Percentiles rank a stretch among this genome's conserved stretches.
phyloP scores from a whole-genome alignment of 805 yeast species.

The Cyberlindnera mrakii region DNA sequence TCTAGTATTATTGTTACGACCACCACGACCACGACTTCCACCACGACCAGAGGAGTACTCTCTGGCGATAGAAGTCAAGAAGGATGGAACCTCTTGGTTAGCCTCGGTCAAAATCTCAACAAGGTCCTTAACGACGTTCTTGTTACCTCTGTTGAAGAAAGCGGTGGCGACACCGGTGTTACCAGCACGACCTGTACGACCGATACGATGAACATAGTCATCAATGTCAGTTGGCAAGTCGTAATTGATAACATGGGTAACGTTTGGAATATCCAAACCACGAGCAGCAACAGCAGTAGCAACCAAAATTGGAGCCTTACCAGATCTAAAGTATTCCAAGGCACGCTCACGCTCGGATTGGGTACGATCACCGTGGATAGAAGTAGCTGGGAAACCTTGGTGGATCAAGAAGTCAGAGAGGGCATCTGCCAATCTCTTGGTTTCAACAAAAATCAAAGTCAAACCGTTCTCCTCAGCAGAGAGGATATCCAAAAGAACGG shows the following conservation, averaged over 20 bases:
- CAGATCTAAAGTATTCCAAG: constrained; percentile 85
- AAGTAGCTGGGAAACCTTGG: constrained; percentile 93
- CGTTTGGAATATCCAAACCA: constrained; percentile 99
- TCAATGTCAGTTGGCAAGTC: constrained; percentile 96
- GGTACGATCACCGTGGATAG: constrained; percentile 98
- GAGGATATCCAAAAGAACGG: constrained; percentile 82
- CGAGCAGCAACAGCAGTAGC: constrained; percentile 99
- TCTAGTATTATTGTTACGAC: constrained; percentile 35
- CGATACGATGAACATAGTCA: constrained; percentile 98
- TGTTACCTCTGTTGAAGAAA: constrained; percentile 94
- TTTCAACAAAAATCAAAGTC: constrained; percentile 93
- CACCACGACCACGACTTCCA: constrained; percentile 42
- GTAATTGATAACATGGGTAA: constrained; percentile 94
- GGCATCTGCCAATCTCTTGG: constrained; percentile 97
- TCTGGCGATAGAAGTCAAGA: constrained; percentile 74
- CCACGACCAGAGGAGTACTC: constrained; percentile 60
- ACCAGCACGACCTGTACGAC: constrained; percentile 99
- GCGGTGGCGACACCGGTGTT: constrained; percentile 98
- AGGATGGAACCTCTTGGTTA: constrained; percentile 94
- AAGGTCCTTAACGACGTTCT: constrained; percentile 81
- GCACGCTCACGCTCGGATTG: constrained; percentile 98
- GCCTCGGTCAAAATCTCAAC: constrained; percentile 88
- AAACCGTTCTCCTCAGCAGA: constrained; percentile 75
- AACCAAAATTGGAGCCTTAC: constrained; percentile 88
- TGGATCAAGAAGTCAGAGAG: constrained; percentile 85